Percentiles rank a stretch among this genome's conserved stretches.
Conservation (phyloP, 1,284 basidiomycete species). For the Ustilago shanxiensis region DNA sequence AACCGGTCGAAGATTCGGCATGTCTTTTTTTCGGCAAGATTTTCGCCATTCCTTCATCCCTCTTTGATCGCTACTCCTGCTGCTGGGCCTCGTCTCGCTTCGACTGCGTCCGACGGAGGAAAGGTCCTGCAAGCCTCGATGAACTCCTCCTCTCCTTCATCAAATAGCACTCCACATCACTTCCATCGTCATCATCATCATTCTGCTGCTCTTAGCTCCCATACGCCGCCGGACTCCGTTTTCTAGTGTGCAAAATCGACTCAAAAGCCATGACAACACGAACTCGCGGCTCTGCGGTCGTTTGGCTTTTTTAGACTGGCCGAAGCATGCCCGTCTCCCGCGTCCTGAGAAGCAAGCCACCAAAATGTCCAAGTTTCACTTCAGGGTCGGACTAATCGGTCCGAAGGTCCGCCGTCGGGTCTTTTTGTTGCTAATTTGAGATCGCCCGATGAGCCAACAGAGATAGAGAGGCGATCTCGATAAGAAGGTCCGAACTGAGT, state of each 20-base stretch:
- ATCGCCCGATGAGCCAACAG: neutral
- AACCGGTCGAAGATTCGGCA: neutral
- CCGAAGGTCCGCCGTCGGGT: neutral
- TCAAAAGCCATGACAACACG: neutral
- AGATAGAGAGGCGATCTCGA: neutral
- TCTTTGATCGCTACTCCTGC: no score
- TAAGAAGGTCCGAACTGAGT: neutral
- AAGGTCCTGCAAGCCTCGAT: neutral
- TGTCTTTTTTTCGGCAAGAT: neutral
- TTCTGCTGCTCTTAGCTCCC: neutral
- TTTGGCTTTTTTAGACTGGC: neutral
- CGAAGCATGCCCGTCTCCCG: conserved; percentile 19
- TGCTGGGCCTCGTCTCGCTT: no score
- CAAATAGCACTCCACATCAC: neutral
- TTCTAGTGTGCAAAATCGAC: neutral
- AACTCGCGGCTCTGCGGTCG: conserved; percentile 32
- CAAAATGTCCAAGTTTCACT: neutral
- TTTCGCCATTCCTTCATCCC: no score
- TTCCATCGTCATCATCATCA: neutral
- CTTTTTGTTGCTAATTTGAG: neutral
- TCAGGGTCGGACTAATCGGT: neutral
- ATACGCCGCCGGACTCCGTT: conserved; percentile 8
- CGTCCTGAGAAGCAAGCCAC: conserved; percentile 13
- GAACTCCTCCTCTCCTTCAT: neutral
- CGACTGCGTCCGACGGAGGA: neutral